Evolutionary conservation across 331 rosid species (phyloP).

Genomic region (Quercus phellos): DNA sequence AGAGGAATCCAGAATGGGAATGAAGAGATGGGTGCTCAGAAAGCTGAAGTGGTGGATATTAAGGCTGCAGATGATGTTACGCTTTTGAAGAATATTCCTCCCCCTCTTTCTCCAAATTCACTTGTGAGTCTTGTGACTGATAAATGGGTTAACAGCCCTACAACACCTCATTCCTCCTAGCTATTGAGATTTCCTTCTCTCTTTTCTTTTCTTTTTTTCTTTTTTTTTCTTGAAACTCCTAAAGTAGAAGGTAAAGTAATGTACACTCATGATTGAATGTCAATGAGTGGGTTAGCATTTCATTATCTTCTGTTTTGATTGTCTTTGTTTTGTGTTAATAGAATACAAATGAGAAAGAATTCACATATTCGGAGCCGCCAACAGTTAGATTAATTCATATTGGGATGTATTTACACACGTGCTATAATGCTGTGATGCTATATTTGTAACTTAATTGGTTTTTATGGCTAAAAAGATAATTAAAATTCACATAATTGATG

Average conservation of each 20-base stretch:
- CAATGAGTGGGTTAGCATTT: background rate
- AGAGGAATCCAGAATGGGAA: constrained; percentile 41
- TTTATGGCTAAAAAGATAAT: background rate
- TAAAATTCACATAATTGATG: background rate
- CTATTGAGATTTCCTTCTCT: constrained; percentile 20
- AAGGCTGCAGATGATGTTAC: constrained; percentile 48
- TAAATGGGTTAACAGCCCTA: constrained; percentile 66
- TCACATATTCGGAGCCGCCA: background rate
- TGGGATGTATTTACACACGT: constrained; percentile 18
- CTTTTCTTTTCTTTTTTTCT: background rate
- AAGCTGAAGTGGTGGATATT: constrained; percentile 40
- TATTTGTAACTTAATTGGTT: background rate
- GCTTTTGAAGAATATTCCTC: constrained; percentile 41
- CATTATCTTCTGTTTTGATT: constrained; percentile 15
- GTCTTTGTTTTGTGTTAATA: constrained; percentile 16
- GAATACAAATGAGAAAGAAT: constrained; percentile 2
- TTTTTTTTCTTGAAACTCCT: background rate
- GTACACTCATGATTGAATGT: background rate
- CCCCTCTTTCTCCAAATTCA: constrained; percentile 58
- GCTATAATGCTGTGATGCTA: background rate
- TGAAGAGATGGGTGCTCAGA: constrained; percentile 23
- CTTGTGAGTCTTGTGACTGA: constrained; percentile 36
- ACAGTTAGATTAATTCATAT: background rate
- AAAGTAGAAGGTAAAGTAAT: constrained; percentile 16
- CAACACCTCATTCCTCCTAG: constrained; percentile 41